Evolutionary conservation across 208 protist genomes (phyloP), one percentile per base, ranked within the genome.

Genomic region (Acanthamoeba healyi): DNA sequence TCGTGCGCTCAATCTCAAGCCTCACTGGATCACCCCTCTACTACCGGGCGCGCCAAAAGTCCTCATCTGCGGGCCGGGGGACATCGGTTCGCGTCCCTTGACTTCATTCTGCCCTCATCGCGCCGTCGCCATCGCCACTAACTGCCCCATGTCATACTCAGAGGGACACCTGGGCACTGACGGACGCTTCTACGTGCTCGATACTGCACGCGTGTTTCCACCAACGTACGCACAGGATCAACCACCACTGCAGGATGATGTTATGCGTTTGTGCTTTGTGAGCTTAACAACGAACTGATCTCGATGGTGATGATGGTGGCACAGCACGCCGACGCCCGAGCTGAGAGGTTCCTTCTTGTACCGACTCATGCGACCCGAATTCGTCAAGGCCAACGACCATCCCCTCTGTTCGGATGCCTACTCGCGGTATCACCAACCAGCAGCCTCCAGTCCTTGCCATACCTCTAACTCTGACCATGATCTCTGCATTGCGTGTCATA

Each of bases 111-210:
- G n/a, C n/a, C n/a, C n/a, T n/a, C n/a, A n/a, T n/a, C n/a, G n/a
- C n/a, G n/a, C n/a, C n/a, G n/a, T n/a, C n/a, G n/a, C n/a, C n/a
- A n/a, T n/a, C n/a, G n/a, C n/a, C n/a, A n/a, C n/a, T n/a, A n/a
- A n/a, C n/a, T n/a, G n/a, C n/a, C n/a, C n/a, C n/a, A n/a, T n/a
- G n/a, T n/a, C n/a, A n/a, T n/a, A n/a, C n/a, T 14, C 46, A 63
- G 84, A 91, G 84, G 84, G 84, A 29, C 84, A 91, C 15, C n/a
- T 63, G 54, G 84, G 84, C 15, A 91, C 46, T 0, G 84, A 91
- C n/a, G 61, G 61, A 6, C 32, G 84, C 10, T 91, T 72, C 42
- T 91, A 91, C 36, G 54, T 91, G 51, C 84, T 91, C 29, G 84
- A 91, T 26, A 91, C 84, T 0, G 54, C 46, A 2, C 46, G 84